Evolutionary conservation across 768 basidiomycete species (phyloP), one percentile per base, ranked within the genome.

Genomic region (Rhizopogon rudus): DNA sequence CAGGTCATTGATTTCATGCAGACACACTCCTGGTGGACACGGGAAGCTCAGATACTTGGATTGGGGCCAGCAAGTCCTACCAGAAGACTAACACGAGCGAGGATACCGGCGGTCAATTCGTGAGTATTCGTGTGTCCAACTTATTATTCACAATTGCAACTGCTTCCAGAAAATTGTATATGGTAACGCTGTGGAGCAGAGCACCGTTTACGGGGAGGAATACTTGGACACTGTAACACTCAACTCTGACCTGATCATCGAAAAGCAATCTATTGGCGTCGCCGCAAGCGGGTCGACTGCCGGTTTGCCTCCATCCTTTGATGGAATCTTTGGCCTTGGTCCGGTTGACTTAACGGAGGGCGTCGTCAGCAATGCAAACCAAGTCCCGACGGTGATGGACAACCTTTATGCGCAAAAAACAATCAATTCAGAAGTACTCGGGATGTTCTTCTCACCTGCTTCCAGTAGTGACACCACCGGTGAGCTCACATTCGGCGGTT

Each of bases 11-110:
- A 41, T 44, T 12, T 29, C 5, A 20, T 37, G 14, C 25, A 67
- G 67, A 62, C 44, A 48, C 51, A 28, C 58, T 63, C 37, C 12
- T 60, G 28, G 12, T 44, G 39, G 37, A 40, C 59, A 61, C 48
- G 61, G 77, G 65, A 60, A 73, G 67, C 68, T 76, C 68, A 53
- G 77, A 77, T 66, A 78, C 77, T 22, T 83, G 81, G 82, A 65
- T 81, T 28, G 81, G 81, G 39, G 81, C 81, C 7, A 68, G 64
- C 57, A 72, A 69, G 64, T 53, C 62, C 44, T 84, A 77, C 63
- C 63, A 53, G 3, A 70, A 64, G 35, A 80, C 80, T 1, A 69
- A 64, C 44, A 76, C 80, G 3, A 76, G 74, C 65, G 65, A 72
- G 53, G 64, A 59, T 56, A 76, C 74, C 8, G 65, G 68, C 13